These are phyloP conservation scores for Vitis hybrid DNA, from an alignment of 177 flowering plant species.

Conservation along the genomic window DNA sequence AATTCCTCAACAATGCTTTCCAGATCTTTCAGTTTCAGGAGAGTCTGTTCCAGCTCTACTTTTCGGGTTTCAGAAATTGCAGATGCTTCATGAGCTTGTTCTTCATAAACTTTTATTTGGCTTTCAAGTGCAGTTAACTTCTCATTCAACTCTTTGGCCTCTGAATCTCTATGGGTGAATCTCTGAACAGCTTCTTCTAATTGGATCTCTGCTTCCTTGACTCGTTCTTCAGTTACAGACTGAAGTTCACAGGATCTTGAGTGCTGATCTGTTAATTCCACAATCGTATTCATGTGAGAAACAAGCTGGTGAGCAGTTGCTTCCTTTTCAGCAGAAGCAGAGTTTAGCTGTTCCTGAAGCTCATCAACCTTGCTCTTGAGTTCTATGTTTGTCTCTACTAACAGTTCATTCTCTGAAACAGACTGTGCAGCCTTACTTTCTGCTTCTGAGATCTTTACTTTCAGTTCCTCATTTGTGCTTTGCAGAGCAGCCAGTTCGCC, in stretches of 20 bases:
- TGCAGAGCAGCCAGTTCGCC: conserved; percentile 46
- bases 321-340: conserved; percentile 62
- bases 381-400: conserved; percentile 65
- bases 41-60: conserved; percentile 63
- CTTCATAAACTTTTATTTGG: conserved; percentile 46
- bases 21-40: conserved; percentile 43
- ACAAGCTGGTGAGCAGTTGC: conserved; percentile 46
- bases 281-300: conserved; percentile 48
- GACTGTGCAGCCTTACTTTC: conserved; percentile 54
- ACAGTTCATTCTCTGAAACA: conserved; percentile 59
- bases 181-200: conserved; percentile 54
- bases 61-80: conserved; percentile 44
- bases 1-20: conserved; percentile 58
- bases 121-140: conserved; percentile 52
- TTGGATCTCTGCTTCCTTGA: conserved; percentile 45
- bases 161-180: conserved; percentile 43
- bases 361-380: conserved; percentile 65
- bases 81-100: conserved; percentile 50
- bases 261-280: conserved; percentile 60
- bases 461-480: conserved; percentile 52
- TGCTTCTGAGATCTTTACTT: conserved; percentile 44
- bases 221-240: conserved; percentile 48
- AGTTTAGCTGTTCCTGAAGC: conserved; percentile 54
- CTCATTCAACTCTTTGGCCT: conserved; percentile 62
- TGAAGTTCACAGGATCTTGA: conserved; percentile 51